Evolutionary conservation across 2,329 filamentous ascomycete genomes (phyloP), one percentile per base, ranked within the genome.

Genomic region (Dactylellina parvicollis): DNA sequence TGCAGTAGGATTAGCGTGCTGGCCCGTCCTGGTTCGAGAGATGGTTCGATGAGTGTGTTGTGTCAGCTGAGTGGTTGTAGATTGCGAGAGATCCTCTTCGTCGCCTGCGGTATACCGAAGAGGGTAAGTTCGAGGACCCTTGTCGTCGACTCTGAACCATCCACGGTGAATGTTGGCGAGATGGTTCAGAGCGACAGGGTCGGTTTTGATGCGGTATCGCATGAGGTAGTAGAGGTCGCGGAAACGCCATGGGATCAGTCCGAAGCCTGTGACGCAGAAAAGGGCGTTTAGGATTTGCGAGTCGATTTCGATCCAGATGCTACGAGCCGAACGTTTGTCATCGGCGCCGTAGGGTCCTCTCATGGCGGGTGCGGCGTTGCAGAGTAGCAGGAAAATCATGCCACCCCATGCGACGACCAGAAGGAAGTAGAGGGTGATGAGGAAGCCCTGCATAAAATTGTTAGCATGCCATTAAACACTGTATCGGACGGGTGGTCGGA

Each of bases 391-490:
- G 81, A 96, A 96, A 32, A 96, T 84, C 92, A 96, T 96, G 67
- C 90, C 92, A 56, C 92, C 92, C 92, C 92, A 96, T 0, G 90
- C 92, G 8, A 96, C 87, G 18, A 96, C 52, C 75, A 94, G 93
- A 66, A 95, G 85, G 10, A 89, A 88, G 80, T 96, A 96, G 4
- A 96, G 80, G 1, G 88, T 90, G 40, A 94, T 86, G 60, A 91
- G 82, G 79, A 95, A 92, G 1, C 92, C 92, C 76, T 77, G 18
- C 4, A 50, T 30, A 26, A 38, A n/a, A 30, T n/a, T 26, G 49
- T 70, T 50, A 70, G 56, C 40, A 26, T 20, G 50, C 2, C 16
- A 7, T 9, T 38, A 46, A 18, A 60, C 16, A 30, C 16, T n/a
- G 20, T 52, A 28, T 36, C 7, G 30, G 16, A 18, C 9, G 7